phyloP scores from a whole-genome alignment of 331 rosid species.

The Telfairia occidentalis region DNA sequence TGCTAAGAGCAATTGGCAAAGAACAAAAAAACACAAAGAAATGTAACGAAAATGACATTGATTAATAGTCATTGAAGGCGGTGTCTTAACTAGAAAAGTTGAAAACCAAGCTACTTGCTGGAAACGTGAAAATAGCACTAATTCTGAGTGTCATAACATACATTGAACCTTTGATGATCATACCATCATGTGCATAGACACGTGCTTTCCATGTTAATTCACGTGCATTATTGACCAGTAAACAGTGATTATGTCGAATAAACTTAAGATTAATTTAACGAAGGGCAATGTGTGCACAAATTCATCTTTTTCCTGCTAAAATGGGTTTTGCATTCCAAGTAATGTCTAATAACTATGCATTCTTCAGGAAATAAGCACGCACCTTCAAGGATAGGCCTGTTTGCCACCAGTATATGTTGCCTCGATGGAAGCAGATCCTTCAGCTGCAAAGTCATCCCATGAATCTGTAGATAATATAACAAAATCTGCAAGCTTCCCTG shows the following conservation, averaged over 20 bases:
- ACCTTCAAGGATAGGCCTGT: slow-evolving; percentile 48
- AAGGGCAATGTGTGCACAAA: neutral
- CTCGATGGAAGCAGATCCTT: slow-evolving; percentile 49
- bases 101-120: neutral
- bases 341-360: neutral
- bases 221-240: neutral
- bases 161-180: neutral
- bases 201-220: neutral
- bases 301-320: neutral
- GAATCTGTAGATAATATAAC: slow-evolving; percentile 52
- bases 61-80: neutral
- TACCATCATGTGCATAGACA: neutral
- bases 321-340: neutral
- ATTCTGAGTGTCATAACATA: neutral
- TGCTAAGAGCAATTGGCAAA: neutral
- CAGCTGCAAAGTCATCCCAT: slow-evolving; percentile 45
- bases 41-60: slow-evolving; percentile 5
- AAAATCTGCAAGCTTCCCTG: slow-evolving; percentile 74
- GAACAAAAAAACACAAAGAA: neutral
- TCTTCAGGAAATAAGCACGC: neutral
- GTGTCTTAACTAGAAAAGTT: neutral
- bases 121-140: neutral
- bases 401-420: slow-evolving; percentile 74
- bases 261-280: neutral
- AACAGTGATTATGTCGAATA: neutral